phyloP scores from a whole-genome alignment of 2,329 filamentous ascomycete species.

The Penicillium sp. region DNA sequence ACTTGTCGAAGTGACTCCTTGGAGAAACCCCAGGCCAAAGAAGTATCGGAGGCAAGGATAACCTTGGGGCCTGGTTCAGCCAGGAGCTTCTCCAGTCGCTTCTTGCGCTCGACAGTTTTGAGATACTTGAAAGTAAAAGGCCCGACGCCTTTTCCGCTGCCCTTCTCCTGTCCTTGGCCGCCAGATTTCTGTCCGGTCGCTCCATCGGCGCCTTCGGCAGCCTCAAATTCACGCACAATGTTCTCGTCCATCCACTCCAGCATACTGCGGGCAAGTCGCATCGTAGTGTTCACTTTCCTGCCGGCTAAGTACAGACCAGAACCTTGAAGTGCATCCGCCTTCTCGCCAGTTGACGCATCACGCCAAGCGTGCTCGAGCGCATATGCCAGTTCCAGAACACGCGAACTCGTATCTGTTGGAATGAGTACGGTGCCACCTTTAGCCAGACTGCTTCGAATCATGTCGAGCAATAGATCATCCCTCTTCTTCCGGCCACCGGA shows the following conservation, averaged over 20 bases:
- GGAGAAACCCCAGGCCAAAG: constrained; percentile 93
- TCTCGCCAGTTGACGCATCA: constrained; percentile 58
- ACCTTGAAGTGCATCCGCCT: constrained; percentile 53
- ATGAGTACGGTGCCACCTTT: constrained; percentile 90
- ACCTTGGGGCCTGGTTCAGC: constrained; percentile 62
- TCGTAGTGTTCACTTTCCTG: constrained; percentile 81
- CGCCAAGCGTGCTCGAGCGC: constrained; percentile 91
- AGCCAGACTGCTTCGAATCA: constrained; percentile 75
- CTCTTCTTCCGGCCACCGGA: constrained; percentile 75
- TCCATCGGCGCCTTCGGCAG: constrained; percentile 50
- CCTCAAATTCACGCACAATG: constrained; percentile 89
- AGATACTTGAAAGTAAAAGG: constrained; percentile 91
- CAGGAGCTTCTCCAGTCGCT: constrained; percentile 73
- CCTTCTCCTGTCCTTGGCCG: constrained; percentile 39
- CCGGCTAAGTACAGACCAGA: constrained; percentile 77
- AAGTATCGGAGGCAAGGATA: constrained; percentile 87
- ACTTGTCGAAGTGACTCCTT: constrained; percentile 74
- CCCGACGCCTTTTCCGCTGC: constrained; percentile 54
- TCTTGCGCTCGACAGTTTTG: constrained; percentile 77
- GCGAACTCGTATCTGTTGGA: constrained; percentile 92
- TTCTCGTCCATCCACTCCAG: constrained; percentile 99
- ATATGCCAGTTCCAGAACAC: constrained; percentile 88
- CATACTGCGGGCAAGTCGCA: constrained; percentile 92
- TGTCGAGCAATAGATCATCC: constrained; percentile 81
- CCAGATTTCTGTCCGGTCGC: constrained; percentile 39